These are phyloP conservation scores for Solanum bulbocastanum DNA, from an alignment of 257 asterid genomes.

Conservation along the genomic window DNA sequence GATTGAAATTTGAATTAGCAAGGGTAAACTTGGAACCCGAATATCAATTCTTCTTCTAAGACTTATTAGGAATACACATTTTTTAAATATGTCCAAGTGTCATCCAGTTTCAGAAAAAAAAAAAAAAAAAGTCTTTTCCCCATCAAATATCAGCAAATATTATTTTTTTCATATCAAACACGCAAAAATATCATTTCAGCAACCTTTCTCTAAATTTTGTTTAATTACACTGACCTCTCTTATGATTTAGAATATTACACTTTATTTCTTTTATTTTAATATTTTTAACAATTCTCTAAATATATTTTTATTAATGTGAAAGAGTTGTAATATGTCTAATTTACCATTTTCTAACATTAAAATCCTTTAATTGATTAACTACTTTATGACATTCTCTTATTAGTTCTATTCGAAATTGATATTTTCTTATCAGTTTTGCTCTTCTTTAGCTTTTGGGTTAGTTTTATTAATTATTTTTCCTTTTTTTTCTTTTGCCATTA, in stretches of 20 bases:
- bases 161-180: too few species aligned
- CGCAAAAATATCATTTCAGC: too few species aligned
- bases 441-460: too few species aligned
- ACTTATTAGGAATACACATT: background rate
- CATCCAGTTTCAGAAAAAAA: background rate
- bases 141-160: too few species aligned
- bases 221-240: background rate
- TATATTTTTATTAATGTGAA: background rate
- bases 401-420: too few species aligned
- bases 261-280: too few species aligned
- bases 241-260: background rate
- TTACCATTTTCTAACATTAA: background rate
- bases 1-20: background rate
- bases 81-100: background rate
- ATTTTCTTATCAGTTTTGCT: too few species aligned
- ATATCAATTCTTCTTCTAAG: background rate
- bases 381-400: too few species aligned
- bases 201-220: background rate
- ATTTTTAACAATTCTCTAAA: background rate
- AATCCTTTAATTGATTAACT: too few species aligned
- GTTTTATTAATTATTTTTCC: too few species aligned
- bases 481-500: too few species aligned
- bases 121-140: background rate
- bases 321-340: background rate
- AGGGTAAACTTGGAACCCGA: background rate